These are phyloP conservation scores for Geotrichum carabidarum DNA, from an alignment of 1,139 yeast species.

Conservation along the genomic window DNA sequence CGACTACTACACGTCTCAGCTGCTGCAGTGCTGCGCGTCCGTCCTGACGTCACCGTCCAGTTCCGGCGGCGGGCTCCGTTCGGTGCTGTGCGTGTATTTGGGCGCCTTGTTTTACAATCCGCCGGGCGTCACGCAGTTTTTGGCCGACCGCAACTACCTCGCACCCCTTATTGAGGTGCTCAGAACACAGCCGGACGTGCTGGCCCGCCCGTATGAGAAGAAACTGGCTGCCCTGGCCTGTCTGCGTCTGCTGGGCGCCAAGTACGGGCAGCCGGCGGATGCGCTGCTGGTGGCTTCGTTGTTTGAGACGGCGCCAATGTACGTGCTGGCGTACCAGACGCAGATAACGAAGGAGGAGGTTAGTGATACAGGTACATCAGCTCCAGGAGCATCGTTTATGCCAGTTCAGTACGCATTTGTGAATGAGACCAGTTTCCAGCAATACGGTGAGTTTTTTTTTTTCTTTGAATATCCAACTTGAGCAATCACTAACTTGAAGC, in stretches of 20 bases:
- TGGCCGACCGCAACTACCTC: conserved; percentile 1
- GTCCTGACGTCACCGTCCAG: background rate
- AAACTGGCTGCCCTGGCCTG: conserved; percentile 11
- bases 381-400: background rate
- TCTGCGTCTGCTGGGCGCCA: conserved; percentile 4
- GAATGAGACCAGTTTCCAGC: conserved; percentile 6
- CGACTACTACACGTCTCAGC: conserved; percentile 14
- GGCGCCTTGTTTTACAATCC: conserved; percentile 8
- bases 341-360: conserved; percentile 2
- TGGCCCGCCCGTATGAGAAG: conserved; percentile 13
- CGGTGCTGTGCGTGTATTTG: background rate
- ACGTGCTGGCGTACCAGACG: background rate
- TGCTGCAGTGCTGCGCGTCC: conserved; percentile 5
- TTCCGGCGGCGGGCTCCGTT: background rate
- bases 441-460: conserved; percentile 2
- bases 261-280: background rate
- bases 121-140: conserved; percentile 6
- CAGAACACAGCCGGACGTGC: conserved; percentile 4
- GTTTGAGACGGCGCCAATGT: conserved; percentile 4
- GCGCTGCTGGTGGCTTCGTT: background rate
- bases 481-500: background rate
- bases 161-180: background rate
- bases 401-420: conserved; percentile 3
- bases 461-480: background rate
- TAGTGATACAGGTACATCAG: background rate